Base-by-base conservation (phyloP, 352 stramenopile genomes). In the Globisporangium recalcitrans region DNA sequence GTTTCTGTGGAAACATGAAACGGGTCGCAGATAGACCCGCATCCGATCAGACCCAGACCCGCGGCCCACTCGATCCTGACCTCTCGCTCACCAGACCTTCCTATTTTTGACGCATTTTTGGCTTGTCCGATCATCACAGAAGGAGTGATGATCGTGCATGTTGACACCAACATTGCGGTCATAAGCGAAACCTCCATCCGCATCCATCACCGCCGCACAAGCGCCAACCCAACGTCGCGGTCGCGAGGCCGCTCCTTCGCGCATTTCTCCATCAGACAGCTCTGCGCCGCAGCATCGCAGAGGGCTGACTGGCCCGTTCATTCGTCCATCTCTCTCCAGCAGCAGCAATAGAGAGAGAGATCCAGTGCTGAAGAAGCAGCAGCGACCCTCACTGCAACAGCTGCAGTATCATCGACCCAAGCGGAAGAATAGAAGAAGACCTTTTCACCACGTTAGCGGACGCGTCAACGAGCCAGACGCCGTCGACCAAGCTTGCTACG, bases 131-230 rank as follows among this genome's bases (percentile, higher is more conserved):
- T 27, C 21, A 57, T 44, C 36, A 5, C 4, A 13, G 7, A 14
- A 27, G 51, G 51, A 57, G 51, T 57, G 51, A 57, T 29, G 51
- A 32, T 56, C 29, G 29, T 44, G 51, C 9, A 57, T 57, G 51
- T 57, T 57, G 51, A 57, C 51, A 34, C 16, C 38, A 22, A 46
- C 38, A 46, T 46, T 57, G 51, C 22, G 51, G n/a, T 29, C 51
- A 56, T 10, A 42, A 24, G 29, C 51, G 29, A 56, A 56, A 56
- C 51, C 29, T 56, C 29, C 29, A 22, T 36, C 51, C 29, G 11
- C 31, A 26, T 29, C n/a, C 31, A 42, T 57, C 11, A 24, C 51
- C 9, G 24, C 19, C 40, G 27, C 48, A 3, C 4, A 24, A 54
- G 21, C 6, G 24, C 13, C 24, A 22, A 2, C 22, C 48, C 22